Base-by-base conservation (phyloP, 352 stramenopile species). In the Pythium chondricola region DNA sequence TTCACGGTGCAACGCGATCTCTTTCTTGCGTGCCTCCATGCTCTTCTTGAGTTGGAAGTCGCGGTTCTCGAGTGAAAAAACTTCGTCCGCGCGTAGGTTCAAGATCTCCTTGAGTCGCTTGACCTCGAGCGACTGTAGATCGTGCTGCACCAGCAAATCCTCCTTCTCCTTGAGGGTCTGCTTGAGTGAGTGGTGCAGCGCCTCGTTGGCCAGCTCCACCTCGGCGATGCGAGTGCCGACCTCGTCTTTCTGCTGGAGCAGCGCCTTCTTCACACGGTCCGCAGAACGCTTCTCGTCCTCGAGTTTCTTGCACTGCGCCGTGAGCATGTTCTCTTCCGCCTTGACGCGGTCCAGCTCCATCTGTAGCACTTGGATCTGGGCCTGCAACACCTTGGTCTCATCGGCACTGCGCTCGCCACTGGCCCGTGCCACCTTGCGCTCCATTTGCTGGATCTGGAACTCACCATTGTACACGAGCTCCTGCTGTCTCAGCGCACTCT, bases 391-490 rank as follows among this genome's bases (percentile, higher is more conserved):
- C 32, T 89, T 83, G 40, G 97, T 98, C 59, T 98, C 95, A 43
- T 98, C 95, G 32, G 95, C 92, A 27, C 80, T 96, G 20, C 93
- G 80, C 58, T 97, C 89, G 5, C 94, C 95, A 30, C 92, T 93
- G 40, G 88, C 93, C 27, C 91, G 81, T 22, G 92, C 83, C 20
- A 98, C 85, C 53, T 97, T 97, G 37, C 88, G 82, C 67, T 98
- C 92, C 74, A 98, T 97, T 61, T 97, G 88, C 61, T 98, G 91
- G 52, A 98, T 97, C 69, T 98, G 88, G 64, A 98, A 98, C 66
- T 98, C 95, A 40, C 90, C 91, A 61, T 96, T 97, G 64, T 98
- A 98, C 43, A 98, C 70, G 7, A 98, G 70, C 67, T 98, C 94
- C 52, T 97, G 81, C 59, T 98, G 95, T 0, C 85, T 74, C 25